These are phyloP conservation scores for Agrocybe praecox DNA, from an alignment of 768 basidiomycete species.

Conservation along the genomic window DNA sequence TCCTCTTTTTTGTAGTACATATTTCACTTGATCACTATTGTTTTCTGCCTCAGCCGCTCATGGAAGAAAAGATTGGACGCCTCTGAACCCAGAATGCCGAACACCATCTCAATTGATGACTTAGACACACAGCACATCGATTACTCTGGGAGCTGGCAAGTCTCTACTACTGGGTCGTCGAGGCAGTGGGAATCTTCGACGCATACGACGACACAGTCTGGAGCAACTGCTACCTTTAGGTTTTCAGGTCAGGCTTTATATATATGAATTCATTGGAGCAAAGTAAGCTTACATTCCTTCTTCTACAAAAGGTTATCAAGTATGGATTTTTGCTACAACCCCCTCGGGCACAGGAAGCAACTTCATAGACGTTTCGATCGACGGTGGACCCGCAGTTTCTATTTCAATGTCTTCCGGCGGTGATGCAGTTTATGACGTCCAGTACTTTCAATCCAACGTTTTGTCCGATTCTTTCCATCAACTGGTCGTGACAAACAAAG, in stretches of 20 bases:
- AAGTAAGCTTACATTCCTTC: background rate
- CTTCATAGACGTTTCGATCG: conserved; percentile 8
- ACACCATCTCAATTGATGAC: background rate
- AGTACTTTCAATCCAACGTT: conserved; percentile 5
- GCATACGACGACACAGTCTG: background rate
- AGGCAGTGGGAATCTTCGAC: background rate
- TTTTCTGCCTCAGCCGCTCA: too few relatives aligned
- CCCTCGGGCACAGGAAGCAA: conserved; percentile 13
- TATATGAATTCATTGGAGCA: background rate
- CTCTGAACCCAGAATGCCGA: background rate
- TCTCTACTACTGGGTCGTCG: background rate
- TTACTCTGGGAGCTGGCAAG: background rate
- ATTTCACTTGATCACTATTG: too few relatives aligned
- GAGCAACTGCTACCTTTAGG: background rate
- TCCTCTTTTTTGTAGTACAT: too few relatives aligned
- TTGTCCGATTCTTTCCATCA: conserved; percentile 10
- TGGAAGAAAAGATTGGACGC: too few relatives aligned
- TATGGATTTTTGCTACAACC: conserved; percentile 12
- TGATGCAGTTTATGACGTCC: conserved; percentile 9
- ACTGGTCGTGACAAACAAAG: conserved; percentile 14
- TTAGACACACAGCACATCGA: background rate
- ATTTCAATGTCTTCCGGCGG: conserved; percentile 7
- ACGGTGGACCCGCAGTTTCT: conserved; percentile 4
- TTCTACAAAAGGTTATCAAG: conserved; percentile 8
- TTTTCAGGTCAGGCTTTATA: background rate